Evolutionary conservation across 768 basidiomycete genomes (phyloP).

Genomic region (Rhodotorula paludigena): DNA sequence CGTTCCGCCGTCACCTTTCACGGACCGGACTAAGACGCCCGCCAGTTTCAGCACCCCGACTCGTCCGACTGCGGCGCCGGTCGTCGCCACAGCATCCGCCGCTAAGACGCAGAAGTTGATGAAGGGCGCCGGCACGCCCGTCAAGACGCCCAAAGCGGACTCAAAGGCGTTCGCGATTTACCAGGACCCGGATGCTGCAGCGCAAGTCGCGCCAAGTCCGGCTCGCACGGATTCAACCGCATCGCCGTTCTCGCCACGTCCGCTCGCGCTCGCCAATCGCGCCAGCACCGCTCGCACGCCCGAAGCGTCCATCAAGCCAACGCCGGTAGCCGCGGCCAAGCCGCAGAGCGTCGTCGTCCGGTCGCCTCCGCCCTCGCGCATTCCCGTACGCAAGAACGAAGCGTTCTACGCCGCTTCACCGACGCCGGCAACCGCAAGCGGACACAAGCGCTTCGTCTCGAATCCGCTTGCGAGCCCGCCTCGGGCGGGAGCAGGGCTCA

Average conservation of each 20-base stretch:
- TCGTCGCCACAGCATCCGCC: not conserved
- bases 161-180: constrained; percentile 9
- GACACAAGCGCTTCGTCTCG: constrained; percentile 1
- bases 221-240: not conserved
- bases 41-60: not conserved
- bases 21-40: not conserved
- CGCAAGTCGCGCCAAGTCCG: not conserved
- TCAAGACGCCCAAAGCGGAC: constrained; percentile 10
- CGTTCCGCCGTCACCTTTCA: not conserved
- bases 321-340: too few species aligned
- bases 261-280: not conserved
- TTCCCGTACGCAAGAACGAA: not conserved
- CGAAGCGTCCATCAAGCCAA: not conserved
- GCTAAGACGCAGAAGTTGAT: constrained; percentile 8
- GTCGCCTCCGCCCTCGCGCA: constrained; percentile 3
- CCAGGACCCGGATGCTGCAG: not conserved
- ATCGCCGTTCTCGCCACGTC: constrained; percentile 8
- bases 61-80: not conserved
- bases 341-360: not conserved
- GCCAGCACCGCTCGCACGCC: not conserved
- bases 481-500: accelerated
- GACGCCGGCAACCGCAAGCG: not conserved
- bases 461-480: not conserved
- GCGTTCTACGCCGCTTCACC: not conserved
- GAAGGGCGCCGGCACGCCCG: too few species aligned